Evolutionary conservation across 1,284 basidiomycete species (phyloP).

Genomic region (Ganoderma sp.): DNA sequence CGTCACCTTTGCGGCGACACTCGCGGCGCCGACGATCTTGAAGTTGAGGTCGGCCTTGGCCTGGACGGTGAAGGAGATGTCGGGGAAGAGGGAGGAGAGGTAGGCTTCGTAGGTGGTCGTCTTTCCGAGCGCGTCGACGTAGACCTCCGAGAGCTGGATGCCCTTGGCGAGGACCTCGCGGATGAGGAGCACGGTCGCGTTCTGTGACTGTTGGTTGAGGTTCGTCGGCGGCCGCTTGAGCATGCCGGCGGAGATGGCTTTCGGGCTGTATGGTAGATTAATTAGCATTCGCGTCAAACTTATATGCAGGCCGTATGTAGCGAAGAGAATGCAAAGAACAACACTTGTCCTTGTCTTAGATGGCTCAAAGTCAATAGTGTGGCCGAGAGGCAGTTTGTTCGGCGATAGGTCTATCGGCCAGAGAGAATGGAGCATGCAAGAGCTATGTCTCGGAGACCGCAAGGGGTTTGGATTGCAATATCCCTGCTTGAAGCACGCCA

Average conservation of each 20-base stretch:
- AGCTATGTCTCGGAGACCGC: no score
- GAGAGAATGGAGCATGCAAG: no score
- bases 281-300: not conserved
- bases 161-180: constrained; percentile 82
- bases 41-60: constrained; percentile 94
- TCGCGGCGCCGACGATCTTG: constrained; percentile 97
- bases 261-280: constrained; percentile 64
- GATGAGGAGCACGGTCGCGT: constrained; percentile 91
- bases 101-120: constrained; percentile 85
- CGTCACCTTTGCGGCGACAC: constrained; percentile 96
- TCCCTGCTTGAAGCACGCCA: no score
- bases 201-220: constrained; percentile 91
- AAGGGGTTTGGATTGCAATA: no score
- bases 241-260: constrained; percentile 93
- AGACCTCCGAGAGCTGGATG: constrained; percentile 88
- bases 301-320: no score
- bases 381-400: no score
- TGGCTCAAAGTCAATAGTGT: no score
- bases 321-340: no score
- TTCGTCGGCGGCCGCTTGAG: constrained; percentile 84
- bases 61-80: constrained; percentile 87
- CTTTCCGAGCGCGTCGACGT: constrained; percentile 94
- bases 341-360: no score
- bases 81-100: constrained; percentile 80
- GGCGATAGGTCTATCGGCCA: no score